phyloP scores from a whole-genome alignment of 495 filamentous ascomycete genomes.

The Pseudevernia furfuracea region DNA sequence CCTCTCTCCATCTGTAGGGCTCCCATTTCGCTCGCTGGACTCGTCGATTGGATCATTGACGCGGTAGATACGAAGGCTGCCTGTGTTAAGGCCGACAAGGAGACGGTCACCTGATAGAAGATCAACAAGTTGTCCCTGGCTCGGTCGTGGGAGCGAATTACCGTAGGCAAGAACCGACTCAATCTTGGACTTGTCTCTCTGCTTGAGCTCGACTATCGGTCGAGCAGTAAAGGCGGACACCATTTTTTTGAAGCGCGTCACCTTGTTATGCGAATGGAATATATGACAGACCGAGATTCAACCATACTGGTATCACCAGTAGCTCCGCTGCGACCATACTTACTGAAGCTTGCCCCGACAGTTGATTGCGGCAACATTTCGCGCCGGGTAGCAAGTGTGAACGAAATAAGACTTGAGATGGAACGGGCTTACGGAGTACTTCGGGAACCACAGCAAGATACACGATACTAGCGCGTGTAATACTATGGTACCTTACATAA shows the following conservation, averaged over 20 bases:
- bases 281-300: not conserved
- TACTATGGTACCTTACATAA: too few relatives aligned
- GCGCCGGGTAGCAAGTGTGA: constrained; percentile 3
- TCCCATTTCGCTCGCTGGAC: constrained; percentile 21
- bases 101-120: constrained; percentile 65
- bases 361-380: not conserved
- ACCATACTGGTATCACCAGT: not conserved
- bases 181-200: constrained; percentile 90
- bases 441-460: not conserved
- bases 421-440: too few relatives aligned
- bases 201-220: constrained; percentile 91
- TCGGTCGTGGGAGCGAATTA: constrained; percentile 30
- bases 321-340: not conserved
- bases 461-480: too few relatives aligned
- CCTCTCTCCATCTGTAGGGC: constrained; percentile 22
- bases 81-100: constrained; percentile 83
- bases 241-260: constrained; percentile 45
- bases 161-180: constrained; percentile 88
- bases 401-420: too few relatives aligned
- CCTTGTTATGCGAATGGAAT: not conserved
- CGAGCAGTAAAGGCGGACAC: constrained; percentile 95
- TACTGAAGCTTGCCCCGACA: not conserved
- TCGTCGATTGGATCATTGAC: constrained; percentile 57
- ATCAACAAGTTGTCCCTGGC: constrained; percentile 16
- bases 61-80: constrained; percentile 82